Evolutionary conservation across 1,139 yeast genomes (phyloP).

Genomic region (Suhomyces chickasaworum): DNA sequence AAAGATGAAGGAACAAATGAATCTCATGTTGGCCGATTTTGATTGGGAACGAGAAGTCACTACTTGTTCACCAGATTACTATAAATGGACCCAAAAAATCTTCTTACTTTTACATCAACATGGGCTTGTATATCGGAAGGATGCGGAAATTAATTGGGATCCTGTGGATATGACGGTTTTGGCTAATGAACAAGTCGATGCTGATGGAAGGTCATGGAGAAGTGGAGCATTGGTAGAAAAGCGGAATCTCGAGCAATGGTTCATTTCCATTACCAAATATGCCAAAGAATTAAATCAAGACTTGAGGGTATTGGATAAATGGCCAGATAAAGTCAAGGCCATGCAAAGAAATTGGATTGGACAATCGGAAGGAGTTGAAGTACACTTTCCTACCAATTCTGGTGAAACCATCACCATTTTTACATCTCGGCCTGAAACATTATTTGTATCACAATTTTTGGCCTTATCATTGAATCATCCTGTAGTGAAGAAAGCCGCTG

Average conservation of each 20-base stretch:
- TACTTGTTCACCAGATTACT: conserved; percentile 88
- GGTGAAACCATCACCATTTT: conserved; percentile 49
- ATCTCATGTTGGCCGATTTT: conserved; percentile 76
- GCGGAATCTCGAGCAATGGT: conserved; percentile 83
- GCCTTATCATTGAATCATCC: conserved; percentile 79
- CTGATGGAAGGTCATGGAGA: conserved; percentile 91
- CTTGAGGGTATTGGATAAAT: conserved; percentile 56
- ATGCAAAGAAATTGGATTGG: conserved; percentile 98
- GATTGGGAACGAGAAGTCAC: conserved; percentile 92
- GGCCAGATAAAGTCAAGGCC: conserved; percentile 88
- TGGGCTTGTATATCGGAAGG: conserved; percentile 81
- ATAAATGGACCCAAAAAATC: conserved; percentile 88
- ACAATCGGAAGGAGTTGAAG: conserved; percentile 75
- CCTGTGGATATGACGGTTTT: conserved; percentile 92
- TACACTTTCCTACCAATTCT: conserved; percentile 43
- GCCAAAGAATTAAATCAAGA: conserved; percentile 70
- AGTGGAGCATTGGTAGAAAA: conserved; percentile 95
- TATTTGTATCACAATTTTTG: conserved; percentile 77
- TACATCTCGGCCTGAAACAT: conserved; percentile 89
- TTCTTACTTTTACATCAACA: conserved; percentile 70
- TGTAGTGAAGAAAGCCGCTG: conserved; percentile 42
- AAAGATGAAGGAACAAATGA: conserved; percentile 84
- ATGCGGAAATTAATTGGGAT: conserved; percentile 96
- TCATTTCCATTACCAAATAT: conserved; percentile 80
- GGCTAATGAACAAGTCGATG: conserved; percentile 95